Conservation (phyloP, 202 grass and related monocot genomes). For the Alloteropsis angusta region DNA sequence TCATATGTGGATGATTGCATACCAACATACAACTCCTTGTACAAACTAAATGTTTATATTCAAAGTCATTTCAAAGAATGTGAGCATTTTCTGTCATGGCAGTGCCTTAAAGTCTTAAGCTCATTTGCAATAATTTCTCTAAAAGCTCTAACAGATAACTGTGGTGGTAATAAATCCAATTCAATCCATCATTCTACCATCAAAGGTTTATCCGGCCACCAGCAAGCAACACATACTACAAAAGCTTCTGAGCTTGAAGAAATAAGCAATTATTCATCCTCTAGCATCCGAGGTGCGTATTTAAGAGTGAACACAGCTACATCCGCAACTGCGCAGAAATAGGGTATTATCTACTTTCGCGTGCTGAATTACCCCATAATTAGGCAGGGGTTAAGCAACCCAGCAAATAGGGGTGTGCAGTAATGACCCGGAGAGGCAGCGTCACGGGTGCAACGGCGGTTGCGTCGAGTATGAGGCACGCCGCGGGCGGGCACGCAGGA, state of each 20-base stretch:
- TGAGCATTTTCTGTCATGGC: neutral
- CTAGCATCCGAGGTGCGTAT: neutral
- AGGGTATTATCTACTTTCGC: neutral
- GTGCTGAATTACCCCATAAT: neutral
- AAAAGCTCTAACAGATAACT: neutral
- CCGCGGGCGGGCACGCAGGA: neutral
- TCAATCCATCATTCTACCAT: neutral
- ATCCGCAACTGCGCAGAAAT: neutral
- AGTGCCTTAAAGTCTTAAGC: neutral
- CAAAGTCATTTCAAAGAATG: neutral
- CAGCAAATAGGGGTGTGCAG: neutral
- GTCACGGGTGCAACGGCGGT: neutral
- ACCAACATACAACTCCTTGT: neutral
- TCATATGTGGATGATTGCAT: neutral
- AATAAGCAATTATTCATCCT: neutral
- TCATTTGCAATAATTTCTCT: neutral
- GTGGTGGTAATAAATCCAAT: neutral
- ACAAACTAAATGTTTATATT: neutral
- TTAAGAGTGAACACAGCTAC: neutral
- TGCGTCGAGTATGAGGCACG: neutral
- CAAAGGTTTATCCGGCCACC: neutral
- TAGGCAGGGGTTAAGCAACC: neutral
- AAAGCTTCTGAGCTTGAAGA: neutral
- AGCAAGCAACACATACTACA: neutral
- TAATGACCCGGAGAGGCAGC: neutral